These are phyloP conservation scores for Candida sp. DNA, from an alignment of 1,139 yeast species.

Conservation along the genomic window DNA sequence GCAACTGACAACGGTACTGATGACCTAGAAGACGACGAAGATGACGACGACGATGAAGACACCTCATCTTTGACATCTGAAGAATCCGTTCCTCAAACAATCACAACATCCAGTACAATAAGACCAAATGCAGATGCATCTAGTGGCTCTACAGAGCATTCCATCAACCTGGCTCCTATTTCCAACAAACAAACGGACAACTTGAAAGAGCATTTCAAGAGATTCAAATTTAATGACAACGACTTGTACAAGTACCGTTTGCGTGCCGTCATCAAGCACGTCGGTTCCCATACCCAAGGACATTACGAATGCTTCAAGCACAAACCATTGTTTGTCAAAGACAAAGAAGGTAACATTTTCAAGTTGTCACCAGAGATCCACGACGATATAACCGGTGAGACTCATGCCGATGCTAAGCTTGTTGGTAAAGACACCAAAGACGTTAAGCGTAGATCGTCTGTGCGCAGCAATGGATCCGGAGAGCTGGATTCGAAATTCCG, in stretches of 20 bases:
- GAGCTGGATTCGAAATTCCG: slow-evolving; percentile 31
- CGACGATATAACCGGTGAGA: slow-evolving; percentile 27
- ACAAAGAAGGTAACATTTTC: slow-evolving; percentile 47
- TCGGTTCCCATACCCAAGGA: slow-evolving; percentile 89
- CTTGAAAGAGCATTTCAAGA: slow-evolving; percentile 41
- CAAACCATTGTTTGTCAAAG: slow-evolving; percentile 66
- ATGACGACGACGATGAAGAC: slow-evolving; percentile 13
- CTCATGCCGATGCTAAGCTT: slow-evolving; percentile 7
- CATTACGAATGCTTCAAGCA: slow-evolving; percentile 85
- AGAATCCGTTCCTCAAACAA: slow-evolving; percentile 14
- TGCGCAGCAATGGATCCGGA: slow-evolving; percentile 7
- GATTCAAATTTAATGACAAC: slow-evolving; percentile 48
- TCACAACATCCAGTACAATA: slow-evolving; percentile 15
- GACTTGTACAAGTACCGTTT: slow-evolving; percentile 59
- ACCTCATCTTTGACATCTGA: slow-evolving; percentile 17
- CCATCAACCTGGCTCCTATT: slow-evolving; percentile 40
- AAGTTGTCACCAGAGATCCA: slow-evolving; percentile 52
- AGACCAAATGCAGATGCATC: slow-evolving; percentile 7
- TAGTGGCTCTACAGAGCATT: slow-evolving; percentile 10
- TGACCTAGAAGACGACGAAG: slow-evolving; percentile 22
- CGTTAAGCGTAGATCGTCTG: slow-evolving; percentile 6
- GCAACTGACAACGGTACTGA: slow-evolving; percentile 22
- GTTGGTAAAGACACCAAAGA: not conserved
- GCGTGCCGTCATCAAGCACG: slow-evolving; percentile 78
- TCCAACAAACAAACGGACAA: slow-evolving; percentile 43